Percentiles rank a stretch among this genome's conserved stretches.
These are phyloP conservation scores for Cordyceps pruinosa DNA, from an alignment of 2,329 filamentous ascomycete species.

Conservation along the genomic window DNA sequence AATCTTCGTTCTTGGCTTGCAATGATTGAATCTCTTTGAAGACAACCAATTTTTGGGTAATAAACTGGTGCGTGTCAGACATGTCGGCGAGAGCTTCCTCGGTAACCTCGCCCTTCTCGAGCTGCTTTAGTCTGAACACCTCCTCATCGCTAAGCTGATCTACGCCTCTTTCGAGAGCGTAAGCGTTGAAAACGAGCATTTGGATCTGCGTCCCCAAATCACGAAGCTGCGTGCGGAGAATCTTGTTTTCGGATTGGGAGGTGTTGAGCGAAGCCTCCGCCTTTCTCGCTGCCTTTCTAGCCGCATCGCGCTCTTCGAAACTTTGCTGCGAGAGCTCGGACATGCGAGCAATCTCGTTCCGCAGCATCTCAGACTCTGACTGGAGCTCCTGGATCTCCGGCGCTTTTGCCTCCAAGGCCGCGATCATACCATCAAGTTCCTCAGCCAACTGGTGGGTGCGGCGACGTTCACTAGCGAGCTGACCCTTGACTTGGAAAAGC, in stretches of 20 bases:
- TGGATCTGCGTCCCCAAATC: conserved; percentile 88
- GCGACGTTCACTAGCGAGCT: conserved; percentile 67
- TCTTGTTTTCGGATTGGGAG: conserved; percentile 62
- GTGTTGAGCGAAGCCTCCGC: conserved; percentile 65
- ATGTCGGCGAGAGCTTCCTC: conserved; percentile 66
- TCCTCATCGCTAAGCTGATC: conserved; percentile 66
- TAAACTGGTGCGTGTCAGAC: conserved; percentile 80
- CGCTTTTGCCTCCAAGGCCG: conserved; percentile 74
- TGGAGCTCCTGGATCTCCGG: conserved; percentile 85
- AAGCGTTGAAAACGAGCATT: conserved; percentile 79
- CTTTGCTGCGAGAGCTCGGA: conserved; percentile 78
- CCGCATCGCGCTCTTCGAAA: conserved; percentile 70
- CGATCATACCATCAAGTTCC: conserved; percentile 78
- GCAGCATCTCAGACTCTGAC: conserved; percentile 71
- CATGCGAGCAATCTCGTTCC: conserved; percentile 75
- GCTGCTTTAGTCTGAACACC: conserved; percentile 65
- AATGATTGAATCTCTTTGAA: conserved; percentile 82
- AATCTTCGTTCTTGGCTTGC: conserved; percentile 79
- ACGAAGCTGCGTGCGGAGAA: conserved; percentile 78
- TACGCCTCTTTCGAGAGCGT: conserved; percentile 72
- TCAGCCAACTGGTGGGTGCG: conserved; percentile 66
- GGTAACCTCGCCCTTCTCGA: conserved; percentile 68
- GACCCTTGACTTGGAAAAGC: conserved; percentile 60
- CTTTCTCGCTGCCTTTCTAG: conserved; percentile 71
- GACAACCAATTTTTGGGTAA: conserved; percentile 80